Evolutionary conservation across 768 basidiomycete genomes (phyloP).

Genomic region (Hygrocybe punicea): DNA sequence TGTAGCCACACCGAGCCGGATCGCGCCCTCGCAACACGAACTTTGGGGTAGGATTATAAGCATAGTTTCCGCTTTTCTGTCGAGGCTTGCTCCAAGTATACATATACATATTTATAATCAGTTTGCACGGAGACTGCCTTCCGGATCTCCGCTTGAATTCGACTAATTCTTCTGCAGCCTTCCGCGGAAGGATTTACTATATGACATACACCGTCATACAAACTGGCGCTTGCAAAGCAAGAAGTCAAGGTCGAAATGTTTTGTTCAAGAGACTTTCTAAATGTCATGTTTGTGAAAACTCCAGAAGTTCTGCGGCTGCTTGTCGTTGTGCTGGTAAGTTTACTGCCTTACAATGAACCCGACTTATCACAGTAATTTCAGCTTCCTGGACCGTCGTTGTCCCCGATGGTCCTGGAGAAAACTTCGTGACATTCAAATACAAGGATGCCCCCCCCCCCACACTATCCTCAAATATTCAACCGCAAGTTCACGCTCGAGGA

Average conservation of each 20-base stretch:
- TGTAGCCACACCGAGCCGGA: too few relatives aligned
- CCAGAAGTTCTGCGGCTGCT: not conserved
- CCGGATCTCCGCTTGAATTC: too few relatives aligned
- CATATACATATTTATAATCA: too few relatives aligned
- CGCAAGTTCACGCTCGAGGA: not conserved
- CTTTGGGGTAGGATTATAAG: too few relatives aligned
- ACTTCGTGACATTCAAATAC: conserved; percentile 12
- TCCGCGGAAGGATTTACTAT: too few relatives aligned
- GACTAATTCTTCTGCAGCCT: too few relatives aligned
- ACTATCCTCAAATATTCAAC: not conserved
- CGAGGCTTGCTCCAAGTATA: too few relatives aligned
- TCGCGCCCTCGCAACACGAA: too few relatives aligned
- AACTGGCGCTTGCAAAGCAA: not conserved
- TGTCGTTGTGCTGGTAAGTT: not conserved
- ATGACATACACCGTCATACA: not conserved
- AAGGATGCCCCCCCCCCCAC: not conserved
- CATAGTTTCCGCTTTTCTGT: too few relatives aligned
- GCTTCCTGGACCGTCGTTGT: not conserved
- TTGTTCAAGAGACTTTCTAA: not conserved
- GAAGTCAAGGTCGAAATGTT: not conserved
- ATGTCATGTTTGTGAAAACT: not conserved
- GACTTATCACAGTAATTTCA: not conserved
- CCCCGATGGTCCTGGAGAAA: not conserved
- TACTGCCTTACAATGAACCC: not conserved
- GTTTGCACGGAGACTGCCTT: too few relatives aligned